phyloP scores from a whole-genome alignment of 2,329 filamentous ascomycete genomes.

The Sporothrix curviconia region DNA sequence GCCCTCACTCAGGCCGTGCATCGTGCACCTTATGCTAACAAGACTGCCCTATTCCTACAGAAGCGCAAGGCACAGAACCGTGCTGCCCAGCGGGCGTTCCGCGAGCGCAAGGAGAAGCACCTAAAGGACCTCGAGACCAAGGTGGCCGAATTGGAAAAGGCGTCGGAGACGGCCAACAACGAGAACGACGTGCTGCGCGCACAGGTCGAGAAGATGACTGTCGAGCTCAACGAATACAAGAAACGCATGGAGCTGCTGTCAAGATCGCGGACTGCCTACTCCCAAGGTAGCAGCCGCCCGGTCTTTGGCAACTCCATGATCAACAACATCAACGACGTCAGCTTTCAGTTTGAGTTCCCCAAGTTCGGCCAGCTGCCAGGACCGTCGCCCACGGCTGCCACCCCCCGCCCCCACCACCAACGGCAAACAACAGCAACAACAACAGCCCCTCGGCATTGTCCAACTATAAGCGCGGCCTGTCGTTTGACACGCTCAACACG shows the following conservation, averaged over 20 bases:
- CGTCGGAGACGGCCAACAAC: conserved; percentile 72
- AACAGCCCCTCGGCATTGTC: conserved; percentile 16
- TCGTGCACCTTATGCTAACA: conserved; percentile 17
- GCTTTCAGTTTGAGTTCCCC: conserved; percentile 94
- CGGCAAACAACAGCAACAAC: conserved; percentile 15
- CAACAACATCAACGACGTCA: conserved; percentile 63
- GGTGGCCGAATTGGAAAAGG: conserved; percentile 70
- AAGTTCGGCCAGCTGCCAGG: conserved; percentile 74
- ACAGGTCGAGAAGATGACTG: conserved; percentile 82
- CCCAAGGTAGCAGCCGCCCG: conserved; percentile 29
- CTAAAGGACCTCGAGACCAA: conserved; percentile 77
- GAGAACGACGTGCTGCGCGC: conserved; percentile 79
- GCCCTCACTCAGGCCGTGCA: too few relatives aligned
- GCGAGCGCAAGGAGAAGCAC: conserved; percentile 90
- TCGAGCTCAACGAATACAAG: conserved; percentile 83
- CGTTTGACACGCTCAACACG: conserved; percentile 11
- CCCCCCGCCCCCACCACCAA: conserved; percentile 15
- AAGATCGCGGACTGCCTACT: conserved; percentile 22
- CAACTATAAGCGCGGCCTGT: not conserved
- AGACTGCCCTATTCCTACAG: conserved; percentile 38
- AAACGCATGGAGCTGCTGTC: conserved; percentile 65
- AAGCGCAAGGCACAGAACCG: conserved; percentile 95
- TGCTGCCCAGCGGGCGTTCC: conserved; percentile 86
- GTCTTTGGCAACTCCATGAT: conserved; percentile 44
- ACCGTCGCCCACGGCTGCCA: conserved; percentile 25